A percentile compares a stretch with the other conserved stretches of the same genome.
Evolutionary conservation across 2,329 filamentous ascomycete species (phyloP).

Genomic region (Calonectria pauciramosa): DNA sequence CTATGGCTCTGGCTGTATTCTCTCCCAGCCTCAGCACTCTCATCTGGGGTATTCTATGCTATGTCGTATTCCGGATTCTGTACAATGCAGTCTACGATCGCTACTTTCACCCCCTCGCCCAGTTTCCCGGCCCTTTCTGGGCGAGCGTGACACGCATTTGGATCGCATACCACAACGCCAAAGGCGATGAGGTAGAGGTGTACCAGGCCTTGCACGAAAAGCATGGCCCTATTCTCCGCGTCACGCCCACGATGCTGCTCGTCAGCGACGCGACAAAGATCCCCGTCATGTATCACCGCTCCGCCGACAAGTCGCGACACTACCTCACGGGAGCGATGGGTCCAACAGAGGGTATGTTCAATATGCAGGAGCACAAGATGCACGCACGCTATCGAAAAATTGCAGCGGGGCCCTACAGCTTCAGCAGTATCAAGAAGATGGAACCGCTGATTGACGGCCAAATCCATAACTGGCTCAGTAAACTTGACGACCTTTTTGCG

Average conservation of each 20-base stretch:
- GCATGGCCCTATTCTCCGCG: not conserved
- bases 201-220: not conserved
- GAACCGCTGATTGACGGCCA: not conserved
- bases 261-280: not conserved
- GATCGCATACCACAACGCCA: not conserved
- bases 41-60: not conserved
- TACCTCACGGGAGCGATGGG: not conserved
- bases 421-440: not conserved
- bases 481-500: not conserved
- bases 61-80: not conserved
- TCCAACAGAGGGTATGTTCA: not conserved
- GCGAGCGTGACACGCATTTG: not conserved
- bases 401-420: not conserved
- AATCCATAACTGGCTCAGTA: not conserved
- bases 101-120: not conserved
- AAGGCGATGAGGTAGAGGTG: not conserved
- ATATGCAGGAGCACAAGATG: not conserved
- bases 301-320: not conserved
- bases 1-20: not conserved
- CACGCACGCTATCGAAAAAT: not conserved
- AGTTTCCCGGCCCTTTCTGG: not conserved
- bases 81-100: not conserved
- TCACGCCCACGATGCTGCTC: not conserved
- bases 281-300: not conserved
- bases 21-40: not conserved